Conservation (phyloP, 768 basidiomycete genomes). For the Lentinula raphanica region DNA sequence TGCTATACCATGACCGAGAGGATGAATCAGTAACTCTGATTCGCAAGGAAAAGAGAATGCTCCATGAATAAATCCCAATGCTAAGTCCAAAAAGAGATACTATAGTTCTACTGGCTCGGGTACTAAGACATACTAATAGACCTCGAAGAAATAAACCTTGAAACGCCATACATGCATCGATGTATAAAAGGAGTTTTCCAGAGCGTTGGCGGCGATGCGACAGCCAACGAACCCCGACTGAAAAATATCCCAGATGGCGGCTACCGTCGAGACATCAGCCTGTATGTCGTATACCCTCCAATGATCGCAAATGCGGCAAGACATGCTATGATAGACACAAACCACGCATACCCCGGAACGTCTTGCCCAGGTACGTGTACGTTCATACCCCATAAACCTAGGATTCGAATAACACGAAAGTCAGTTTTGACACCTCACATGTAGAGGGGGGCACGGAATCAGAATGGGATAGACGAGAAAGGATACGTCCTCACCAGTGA, state of each 20-base stretch:
- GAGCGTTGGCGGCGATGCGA: no score
- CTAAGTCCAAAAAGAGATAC: no score
- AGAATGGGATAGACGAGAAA: not conserved
- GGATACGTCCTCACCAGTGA: constrained; percentile 87
- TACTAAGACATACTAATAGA: no score
- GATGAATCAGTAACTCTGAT: no score
- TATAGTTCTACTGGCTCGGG: no score
- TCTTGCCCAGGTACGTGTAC: constrained; percentile 92
- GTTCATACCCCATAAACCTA: constrained; percentile 98
- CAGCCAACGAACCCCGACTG: no score
- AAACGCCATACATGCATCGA: no score
- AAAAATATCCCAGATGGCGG: no score
- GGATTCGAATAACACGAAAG: not conserved
- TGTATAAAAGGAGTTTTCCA: not conserved
- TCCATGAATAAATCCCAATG: no score
- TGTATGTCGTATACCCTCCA: constrained; percentile 76
- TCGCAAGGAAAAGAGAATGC: no score
- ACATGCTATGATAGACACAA: constrained; percentile 76
- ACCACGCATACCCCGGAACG: constrained; percentile 56
- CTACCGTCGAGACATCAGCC: constrained; percentile 54
- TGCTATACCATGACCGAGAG: no score
- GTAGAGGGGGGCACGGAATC: not conserved
- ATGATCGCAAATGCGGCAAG: constrained; percentile 78
- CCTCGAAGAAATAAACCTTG: no score
- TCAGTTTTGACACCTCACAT: not conserved